Evolutionary conservation across 495 filamentous ascomycete species (phyloP).

Genomic region (Daldinia bambusicola): DNA sequence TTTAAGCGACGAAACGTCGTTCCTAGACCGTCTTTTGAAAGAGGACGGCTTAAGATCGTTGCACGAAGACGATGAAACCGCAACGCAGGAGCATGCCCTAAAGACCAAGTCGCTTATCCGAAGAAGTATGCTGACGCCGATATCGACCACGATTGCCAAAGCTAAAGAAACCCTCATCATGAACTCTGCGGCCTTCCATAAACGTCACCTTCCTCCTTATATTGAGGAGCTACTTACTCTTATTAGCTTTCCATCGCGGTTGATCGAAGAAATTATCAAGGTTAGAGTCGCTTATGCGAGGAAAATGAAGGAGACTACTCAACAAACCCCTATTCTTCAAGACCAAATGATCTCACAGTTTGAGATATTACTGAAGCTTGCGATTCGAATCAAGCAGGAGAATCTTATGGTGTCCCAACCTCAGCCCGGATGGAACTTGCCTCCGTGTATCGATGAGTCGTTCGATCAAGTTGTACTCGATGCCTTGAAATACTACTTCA

Average conservation of each 20-base stretch:
- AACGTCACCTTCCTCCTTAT: constrained; percentile 93
- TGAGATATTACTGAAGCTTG: constrained; percentile 88
- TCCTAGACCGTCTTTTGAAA: constrained; percentile 97
- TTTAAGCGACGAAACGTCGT: constrained; percentile 86
- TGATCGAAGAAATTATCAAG: constrained; percentile 96
- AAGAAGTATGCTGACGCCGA: constrained; percentile 82
- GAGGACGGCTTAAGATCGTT: constrained; percentile 94
- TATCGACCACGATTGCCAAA: constrained; percentile 86
- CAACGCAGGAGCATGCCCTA: constrained; percentile 47
- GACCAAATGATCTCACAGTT: constrained; percentile 98
- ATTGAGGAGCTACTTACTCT: constrained; percentile 95
- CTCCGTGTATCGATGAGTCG: constrained; percentile 94
- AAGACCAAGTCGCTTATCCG: constrained; percentile 52
- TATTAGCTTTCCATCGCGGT: constrained; percentile 94
- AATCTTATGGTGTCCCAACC: constrained; percentile 85
- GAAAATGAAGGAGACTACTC: constrained; percentile 88
- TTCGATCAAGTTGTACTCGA: constrained; percentile 97
- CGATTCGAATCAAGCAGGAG: constrained; percentile 89
- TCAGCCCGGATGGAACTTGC: constrained; percentile 93
- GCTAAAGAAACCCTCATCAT: constrained; percentile 91
- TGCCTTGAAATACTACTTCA: constrained; percentile 96
- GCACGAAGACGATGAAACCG: constrained; percentile 71
- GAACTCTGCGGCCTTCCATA: constrained; percentile 85
- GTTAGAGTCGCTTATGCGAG: constrained; percentile 91
- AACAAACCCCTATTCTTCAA: constrained; percentile 88